Evolutionary conservation across 2,329 filamentous ascomycete species (phyloP).

Genomic region (Dactylonectria macrodidyma): DNA sequence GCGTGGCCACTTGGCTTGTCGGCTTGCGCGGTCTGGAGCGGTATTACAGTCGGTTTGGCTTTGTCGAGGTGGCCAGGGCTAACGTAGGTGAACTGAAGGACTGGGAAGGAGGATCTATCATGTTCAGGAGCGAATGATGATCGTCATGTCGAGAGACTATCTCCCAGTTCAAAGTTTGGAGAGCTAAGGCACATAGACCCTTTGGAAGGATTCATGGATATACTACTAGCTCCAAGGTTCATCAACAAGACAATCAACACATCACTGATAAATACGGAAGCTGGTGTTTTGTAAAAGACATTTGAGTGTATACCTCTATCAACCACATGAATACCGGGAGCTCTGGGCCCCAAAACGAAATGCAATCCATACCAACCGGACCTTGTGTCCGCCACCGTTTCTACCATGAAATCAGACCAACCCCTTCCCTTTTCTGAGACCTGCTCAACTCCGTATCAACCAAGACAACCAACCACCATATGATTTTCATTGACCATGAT

Average conservation of each 20-base stretch:
- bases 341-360: slow-evolving; percentile 24
- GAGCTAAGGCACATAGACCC: too few relatives aligned
- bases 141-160: neutral
- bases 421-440: slow-evolving; percentile 17
- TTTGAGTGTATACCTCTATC: slow-evolving; percentile 26
- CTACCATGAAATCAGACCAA: slow-evolving; percentile 23
- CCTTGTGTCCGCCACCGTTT: slow-evolving; percentile 11
- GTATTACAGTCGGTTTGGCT: slow-evolving; percentile 54
- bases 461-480: slow-evolving; percentile 17
- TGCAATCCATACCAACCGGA: slow-evolving; percentile 20
- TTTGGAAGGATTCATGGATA: too few relatives aligned
- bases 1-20: slow-evolving; percentile 52
- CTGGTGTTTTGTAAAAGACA: neutral
- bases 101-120: slow-evolving; percentile 56
- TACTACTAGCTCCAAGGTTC: neutral
- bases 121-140: slow-evolving; percentile 53
- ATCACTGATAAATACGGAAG: neutral
- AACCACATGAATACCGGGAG: slow-evolving; percentile 16
- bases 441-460: slow-evolving; percentile 24
- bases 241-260: neutral
- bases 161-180: neutral
- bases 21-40: slow-evolving; percentile 50
- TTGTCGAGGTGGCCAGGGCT: slow-evolving; percentile 52
- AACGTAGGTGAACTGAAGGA: slow-evolving; percentile 54
- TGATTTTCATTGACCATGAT: slow-evolving; percentile 26